phyloP scores from a whole-genome alignment of 306 rosid genomes.

The Herpetospermum pedunculosum region DNA sequence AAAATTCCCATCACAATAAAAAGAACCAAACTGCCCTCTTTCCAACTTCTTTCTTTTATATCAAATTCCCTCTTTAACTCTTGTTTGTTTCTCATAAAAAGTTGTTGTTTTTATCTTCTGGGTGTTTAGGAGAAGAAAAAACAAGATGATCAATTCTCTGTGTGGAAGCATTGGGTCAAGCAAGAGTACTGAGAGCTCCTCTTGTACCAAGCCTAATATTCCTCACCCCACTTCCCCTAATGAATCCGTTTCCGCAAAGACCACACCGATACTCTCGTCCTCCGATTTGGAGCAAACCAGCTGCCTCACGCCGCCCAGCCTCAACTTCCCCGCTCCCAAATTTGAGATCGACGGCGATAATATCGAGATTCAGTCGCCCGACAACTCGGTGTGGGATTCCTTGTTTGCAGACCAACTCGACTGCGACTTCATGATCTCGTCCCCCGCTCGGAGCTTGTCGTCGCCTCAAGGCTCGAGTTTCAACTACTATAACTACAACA shows the following conservation, averaged over 20 bases:
- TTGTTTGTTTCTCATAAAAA: conserved; percentile 1
- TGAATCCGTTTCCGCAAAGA: conserved; percentile 35
- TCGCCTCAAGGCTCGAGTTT: conserved; percentile 39
- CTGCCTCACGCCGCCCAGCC: conserved; percentile 57
- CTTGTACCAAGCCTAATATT: conserved; percentile 32
- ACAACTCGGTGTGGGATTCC: conserved; percentile 71
- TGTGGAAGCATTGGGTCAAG: conserved; percentile 57
- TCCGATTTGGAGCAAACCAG: conserved; percentile 31
- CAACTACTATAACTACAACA: conserved; percentile 31
- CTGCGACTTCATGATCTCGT: conserved; percentile 71
- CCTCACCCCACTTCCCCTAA: conserved; percentile 31
- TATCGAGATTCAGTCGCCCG: conserved; percentile 69
- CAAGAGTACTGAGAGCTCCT: conserved; percentile 41
- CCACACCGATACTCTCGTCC: conserved; percentile 10
- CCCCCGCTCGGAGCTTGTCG: conserved; percentile 56
- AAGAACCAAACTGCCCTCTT: not conserved
- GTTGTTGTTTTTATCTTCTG: not conserved
- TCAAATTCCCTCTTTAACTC: not conserved
- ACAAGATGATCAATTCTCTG: conserved; percentile 57
- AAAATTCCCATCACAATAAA: not conserved
- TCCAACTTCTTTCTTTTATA: not conserved
- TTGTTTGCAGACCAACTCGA: conserved; percentile 67
- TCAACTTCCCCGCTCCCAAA: conserved; percentile 49
- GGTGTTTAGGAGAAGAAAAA: conserved; percentile 8
- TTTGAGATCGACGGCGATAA: conserved; percentile 60